Conservation (phyloP, 345 rosid species). For the Aquilaria yunnanensis region DNA sequence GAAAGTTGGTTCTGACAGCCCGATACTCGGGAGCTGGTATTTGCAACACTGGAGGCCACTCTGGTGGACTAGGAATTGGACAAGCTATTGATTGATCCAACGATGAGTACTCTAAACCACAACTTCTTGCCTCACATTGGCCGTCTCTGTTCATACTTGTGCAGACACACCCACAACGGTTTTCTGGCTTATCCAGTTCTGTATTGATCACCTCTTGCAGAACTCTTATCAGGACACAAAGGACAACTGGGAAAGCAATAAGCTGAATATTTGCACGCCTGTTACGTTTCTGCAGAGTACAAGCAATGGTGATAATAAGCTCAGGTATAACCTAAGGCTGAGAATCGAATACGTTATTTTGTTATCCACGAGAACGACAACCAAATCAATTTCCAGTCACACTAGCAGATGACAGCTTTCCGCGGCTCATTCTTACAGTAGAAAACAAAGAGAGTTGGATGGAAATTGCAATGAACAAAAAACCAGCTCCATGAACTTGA, state of each 20-base stretch:
- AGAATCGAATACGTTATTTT: too few relatives aligned
- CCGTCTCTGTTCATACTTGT: slow-evolving; percentile 36
- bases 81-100: slow-evolving; percentile 43
- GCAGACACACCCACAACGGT: slow-evolving; percentile 58
- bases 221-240: slow-evolving; percentile 50
- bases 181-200: slow-evolving; percentile 13
- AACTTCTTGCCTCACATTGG: slow-evolving; percentile 34
- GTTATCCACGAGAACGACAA: too few relatives aligned
- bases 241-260: slow-evolving; percentile 57
- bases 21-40: slow-evolving; percentile 60
- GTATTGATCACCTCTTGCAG: slow-evolving; percentile 42
- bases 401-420: too few relatives aligned
- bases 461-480: too few relatives aligned
- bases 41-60: slow-evolving; percentile 81
- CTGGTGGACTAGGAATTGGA: slow-evolving; percentile 48
- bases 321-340: too few relatives aligned
- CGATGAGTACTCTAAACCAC: slow-evolving; percentile 59
- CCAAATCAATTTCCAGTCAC: too few relatives aligned
- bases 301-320: neutral
- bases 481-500: too few relatives aligned
- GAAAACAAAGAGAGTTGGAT: too few relatives aligned
- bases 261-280: slow-evolving; percentile 57
- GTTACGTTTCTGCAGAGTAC: slow-evolving; percentile 53
- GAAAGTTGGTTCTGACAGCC: slow-evolving; percentile 37
- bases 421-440: too few relatives aligned